These are phyloP conservation scores for Chaetoscypha palmicola DNA, from an alignment of 2,329 filamentous ascomycete genomes.

Conservation along the genomic window DNA sequence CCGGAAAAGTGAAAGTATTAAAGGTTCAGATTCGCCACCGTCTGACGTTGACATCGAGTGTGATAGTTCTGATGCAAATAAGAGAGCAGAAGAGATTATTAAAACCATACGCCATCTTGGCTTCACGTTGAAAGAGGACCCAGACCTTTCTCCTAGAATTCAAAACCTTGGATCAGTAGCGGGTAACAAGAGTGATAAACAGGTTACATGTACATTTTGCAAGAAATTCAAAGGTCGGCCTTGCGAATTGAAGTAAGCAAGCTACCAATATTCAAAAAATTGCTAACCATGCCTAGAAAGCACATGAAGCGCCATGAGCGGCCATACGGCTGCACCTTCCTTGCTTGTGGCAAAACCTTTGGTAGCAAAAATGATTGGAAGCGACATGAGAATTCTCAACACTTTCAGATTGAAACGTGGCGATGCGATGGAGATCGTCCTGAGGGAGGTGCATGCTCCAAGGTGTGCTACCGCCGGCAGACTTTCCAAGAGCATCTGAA, in stretches of 20 bases:
- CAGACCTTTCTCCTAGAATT: constrained; percentile 12
- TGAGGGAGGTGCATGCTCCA: constrained; percentile 42
- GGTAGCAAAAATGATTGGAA: constrained; percentile 97
- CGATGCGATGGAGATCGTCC: constrained; percentile 48
- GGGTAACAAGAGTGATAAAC: constrained; percentile 25
- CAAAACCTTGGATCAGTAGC: constrained; percentile 23
- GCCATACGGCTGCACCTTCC: constrained; percentile 76
- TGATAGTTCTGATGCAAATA: constrained; percentile 15
- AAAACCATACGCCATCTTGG: constrained; percentile 21
- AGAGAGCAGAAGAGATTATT: constrained; percentile 21
- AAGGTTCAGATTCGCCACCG: constrained; percentile 6
- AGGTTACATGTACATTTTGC: constrained; percentile 36
- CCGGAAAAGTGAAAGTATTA: constrained; percentile 7
- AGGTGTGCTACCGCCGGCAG: constrained; percentile 50
- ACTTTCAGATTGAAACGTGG: constrained; percentile 66
- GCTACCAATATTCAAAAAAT: background rate
- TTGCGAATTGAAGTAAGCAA: constrained; percentile 51
- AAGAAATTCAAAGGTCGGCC: constrained; percentile 41
- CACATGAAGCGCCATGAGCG: constrained; percentile 74
- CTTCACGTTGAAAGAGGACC: constrained; percentile 22
- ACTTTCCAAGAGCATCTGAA: constrained; percentile 56
- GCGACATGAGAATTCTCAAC: constrained; percentile 76
- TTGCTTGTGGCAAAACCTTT: constrained; percentile 62
- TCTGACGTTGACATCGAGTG: constrained; percentile 8
- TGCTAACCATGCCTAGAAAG: constrained; percentile 49